Percentiles rank a stretch among this genome's conserved stretches.
Evolutionary conservation across 345 rosid genomes (phyloP).

Genomic region (Gossypium turneri): DNA sequence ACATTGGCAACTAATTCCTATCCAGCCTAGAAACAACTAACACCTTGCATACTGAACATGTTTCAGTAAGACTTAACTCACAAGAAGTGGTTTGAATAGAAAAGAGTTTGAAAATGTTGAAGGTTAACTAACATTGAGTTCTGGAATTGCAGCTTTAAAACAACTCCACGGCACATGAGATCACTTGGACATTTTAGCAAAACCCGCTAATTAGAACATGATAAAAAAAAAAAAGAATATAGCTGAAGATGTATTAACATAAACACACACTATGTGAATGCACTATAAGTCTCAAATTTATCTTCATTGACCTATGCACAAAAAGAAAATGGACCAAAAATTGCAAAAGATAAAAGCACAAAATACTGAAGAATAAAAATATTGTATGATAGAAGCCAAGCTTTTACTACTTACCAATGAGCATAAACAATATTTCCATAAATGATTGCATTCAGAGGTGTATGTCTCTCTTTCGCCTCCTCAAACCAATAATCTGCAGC

Average conservation of each 20-base stretch:
- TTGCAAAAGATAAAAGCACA: background rate
- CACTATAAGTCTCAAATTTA: background rate
- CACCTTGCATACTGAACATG: background rate
- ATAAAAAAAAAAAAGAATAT: background rate
- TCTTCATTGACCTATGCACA: background rate
- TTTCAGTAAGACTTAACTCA: background rate
- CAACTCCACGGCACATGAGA: background rate
- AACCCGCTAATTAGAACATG: background rate
- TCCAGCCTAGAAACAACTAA: background rate
- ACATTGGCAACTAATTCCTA: background rate
- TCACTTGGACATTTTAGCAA: background rate
- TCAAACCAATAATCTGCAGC: conserved; percentile 91
- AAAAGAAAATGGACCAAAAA: background rate
- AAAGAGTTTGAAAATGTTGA: background rate
- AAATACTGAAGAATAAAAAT: background rate
- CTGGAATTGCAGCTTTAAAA: background rate
- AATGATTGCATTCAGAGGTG: conserved; percentile 65
- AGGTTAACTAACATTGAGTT: background rate
- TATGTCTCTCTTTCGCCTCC: conserved; percentile 67
- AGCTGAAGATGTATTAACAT: background rate
- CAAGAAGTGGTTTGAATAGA: background rate
- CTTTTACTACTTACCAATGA: conserved; percentile 51
- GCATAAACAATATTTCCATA: conserved; percentile 90
- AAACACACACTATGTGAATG: background rate
- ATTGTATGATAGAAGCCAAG: background rate